Evolutionary conservation across 305 asterid genomes (phyloP).

Genomic region (Plantago lanceolata): DNA sequence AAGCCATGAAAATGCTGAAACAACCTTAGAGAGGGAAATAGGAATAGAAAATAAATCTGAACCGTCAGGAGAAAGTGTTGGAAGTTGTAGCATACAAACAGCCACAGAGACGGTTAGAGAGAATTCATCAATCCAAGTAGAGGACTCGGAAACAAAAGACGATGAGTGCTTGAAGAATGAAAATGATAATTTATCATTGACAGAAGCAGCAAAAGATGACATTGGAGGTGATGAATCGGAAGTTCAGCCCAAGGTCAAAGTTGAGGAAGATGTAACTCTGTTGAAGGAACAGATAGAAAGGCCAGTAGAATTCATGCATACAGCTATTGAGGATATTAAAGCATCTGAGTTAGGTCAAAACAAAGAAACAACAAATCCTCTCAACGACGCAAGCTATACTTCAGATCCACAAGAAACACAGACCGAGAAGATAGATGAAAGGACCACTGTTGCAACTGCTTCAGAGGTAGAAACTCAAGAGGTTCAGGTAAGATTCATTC

Average conservation of each 20-base stretch:
- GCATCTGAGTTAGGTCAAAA: constrained; percentile 23
- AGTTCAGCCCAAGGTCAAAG: constrained; percentile 5
- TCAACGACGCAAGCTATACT: constrained; percentile 14
- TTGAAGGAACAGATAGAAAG: constrained; percentile 25
- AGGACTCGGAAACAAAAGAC: constrained; percentile 21
- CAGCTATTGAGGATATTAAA: constrained; percentile 24
- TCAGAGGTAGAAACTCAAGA: constrained; percentile 24
- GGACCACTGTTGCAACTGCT: constrained; percentile 18
- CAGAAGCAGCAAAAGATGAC: constrained; percentile 26
- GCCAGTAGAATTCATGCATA: constrained; percentile 25
- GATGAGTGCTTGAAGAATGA: constrained; percentile 27
- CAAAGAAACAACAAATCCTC: constrained; percentile 15
- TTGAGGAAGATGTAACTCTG: constrained; percentile 18
- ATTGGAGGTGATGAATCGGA: constrained; percentile 22
- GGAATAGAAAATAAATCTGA: constrained; percentile 5
- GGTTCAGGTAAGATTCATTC: constrained; percentile 19
- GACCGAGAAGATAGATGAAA: constrained; percentile 13
- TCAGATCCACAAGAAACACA: constrained; percentile 20
- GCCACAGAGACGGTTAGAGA: constrained; percentile 7
- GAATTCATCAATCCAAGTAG: constrained; percentile 22
- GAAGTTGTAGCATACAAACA: background rate
- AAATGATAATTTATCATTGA: constrained; percentile 17
- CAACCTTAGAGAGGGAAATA: background rate
- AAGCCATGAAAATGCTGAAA: background rate
- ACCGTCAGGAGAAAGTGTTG: background rate